These are phyloP conservation scores for Hansfordia pulvinata DNA, from an alignment of 2,329 filamentous ascomycete genomes.

Conservation along the genomic window DNA sequence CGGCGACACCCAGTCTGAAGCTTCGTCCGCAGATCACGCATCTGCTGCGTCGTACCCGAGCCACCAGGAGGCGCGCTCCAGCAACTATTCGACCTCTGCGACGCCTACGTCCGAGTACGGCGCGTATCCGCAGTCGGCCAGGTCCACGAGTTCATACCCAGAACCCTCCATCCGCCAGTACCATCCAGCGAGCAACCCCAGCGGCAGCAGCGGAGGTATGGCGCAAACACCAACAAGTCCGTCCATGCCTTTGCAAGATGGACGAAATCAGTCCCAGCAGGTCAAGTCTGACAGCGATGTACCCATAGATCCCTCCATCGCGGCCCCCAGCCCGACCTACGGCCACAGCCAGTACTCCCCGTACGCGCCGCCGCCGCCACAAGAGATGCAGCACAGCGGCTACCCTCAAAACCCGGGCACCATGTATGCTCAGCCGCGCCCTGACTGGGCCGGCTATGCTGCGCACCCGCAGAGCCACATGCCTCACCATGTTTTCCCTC, in stretches of 20 bases:
- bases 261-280: conserved; percentile 52
- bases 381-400: conserved; percentile 77
- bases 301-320: conserved; percentile 98
- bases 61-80: conserved; percentile 64
- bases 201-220: conserved; percentile 74
- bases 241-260: conserved; percentile 82
- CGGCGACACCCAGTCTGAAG: conserved; percentile 70
- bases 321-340: conserved; percentile 84
- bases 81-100: conserved; percentile 59
- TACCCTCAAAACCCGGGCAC: conserved; percentile 50
- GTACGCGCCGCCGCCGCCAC: conserved; percentile 65
- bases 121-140: conserved; percentile 60
- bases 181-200: conserved; percentile 62
- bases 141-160: conserved; percentile 65
- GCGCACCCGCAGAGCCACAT: conserved; percentile 26
- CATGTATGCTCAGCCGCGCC: conserved; percentile 57
- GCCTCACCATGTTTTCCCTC: conserved; percentile 38
- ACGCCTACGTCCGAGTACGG: conserved; percentile 86
- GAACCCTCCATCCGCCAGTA: conserved; percentile 80
- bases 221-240: conserved; percentile 95
- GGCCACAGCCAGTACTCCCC: conserved; percentile 74
- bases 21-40: conserved; percentile 74
- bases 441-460: conserved; percentile 61
- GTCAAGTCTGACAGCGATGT: conserved; percentile 92
- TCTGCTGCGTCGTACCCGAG: conserved; percentile 84